Conservation (phyloP, 2,329 filamentous ascomycete genomes). For the Cladophialophora yegresii region DNA sequence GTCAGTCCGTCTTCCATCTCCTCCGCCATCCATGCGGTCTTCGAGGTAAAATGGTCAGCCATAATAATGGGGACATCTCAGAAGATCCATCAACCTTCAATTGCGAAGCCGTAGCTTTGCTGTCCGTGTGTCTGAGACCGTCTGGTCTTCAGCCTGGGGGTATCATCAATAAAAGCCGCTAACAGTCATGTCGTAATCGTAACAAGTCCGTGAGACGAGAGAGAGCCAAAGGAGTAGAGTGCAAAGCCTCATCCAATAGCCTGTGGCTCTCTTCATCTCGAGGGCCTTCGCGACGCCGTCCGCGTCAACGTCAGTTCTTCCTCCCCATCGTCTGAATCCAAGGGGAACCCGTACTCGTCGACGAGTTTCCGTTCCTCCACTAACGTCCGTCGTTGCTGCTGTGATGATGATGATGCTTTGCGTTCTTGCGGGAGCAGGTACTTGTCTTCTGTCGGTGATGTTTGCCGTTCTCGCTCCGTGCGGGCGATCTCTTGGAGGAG, state of each 20-base stretch:
- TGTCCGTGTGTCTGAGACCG: background rate
- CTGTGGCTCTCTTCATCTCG: conserved; percentile 19
- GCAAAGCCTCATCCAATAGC: conserved; percentile 22
- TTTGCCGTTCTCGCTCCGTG: conserved; percentile 35
- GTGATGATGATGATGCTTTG: conserved; percentile 20
- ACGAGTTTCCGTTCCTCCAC: conserved; percentile 17
- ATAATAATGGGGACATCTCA: conserved; percentile 16
- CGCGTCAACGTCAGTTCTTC: conserved; percentile 35
- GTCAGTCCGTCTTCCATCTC: conserved; percentile 1
- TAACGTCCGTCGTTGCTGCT: conserved; percentile 7
- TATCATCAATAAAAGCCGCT: conserved; percentile 11
- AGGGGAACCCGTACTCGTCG: conserved; percentile 35
- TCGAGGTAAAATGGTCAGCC: conserved; percentile 12
- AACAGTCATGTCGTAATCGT: conserved; percentile 18
- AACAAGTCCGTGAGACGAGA: background rate
- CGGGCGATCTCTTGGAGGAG: conserved; percentile 34
- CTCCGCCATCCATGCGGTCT: conserved; percentile 1
- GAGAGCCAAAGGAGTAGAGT: conserved; percentile 15
- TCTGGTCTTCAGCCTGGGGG: conserved; percentile 4
- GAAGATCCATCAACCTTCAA: conserved; percentile 14
- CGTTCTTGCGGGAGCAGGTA: conserved; percentile 25
- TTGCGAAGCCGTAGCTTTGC: conserved; percentile 7
- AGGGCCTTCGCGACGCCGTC: conserved; percentile 31
- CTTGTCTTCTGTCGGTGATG: conserved; percentile 35
- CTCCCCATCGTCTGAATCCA: conserved; percentile 34